Base-by-base conservation (phyloP, 2,329 filamentous ascomycete species). In the Aspergillus viridinutans region DNA sequence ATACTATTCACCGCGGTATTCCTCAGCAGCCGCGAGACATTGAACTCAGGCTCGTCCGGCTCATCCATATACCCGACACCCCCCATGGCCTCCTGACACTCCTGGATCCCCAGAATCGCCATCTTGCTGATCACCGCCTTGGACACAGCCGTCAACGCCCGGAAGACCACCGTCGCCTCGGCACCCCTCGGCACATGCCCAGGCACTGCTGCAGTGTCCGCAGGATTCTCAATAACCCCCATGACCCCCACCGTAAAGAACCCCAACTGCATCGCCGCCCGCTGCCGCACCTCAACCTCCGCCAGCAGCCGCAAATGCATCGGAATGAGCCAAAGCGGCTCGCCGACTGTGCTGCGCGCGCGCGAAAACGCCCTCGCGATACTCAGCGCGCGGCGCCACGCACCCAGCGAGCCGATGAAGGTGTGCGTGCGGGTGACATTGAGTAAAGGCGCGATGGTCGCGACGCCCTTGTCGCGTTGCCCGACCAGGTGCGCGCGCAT, bases 401-500 rank as follows among this genome's bases (percentile, higher is more conserved):
- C 67, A 2, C 69, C 64, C 5, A 76, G 64, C 1, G 72, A 70
- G 1, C 71, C 72, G 35, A 75, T 59, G 4, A 76, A 76, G 3
- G 76, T 78, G 50, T 78, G 73, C 12, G 76, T 66, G 29, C 77
- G 69, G 2, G 77, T 94, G 61, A 91, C 83, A 57, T 85, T 90
- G 7, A 92, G 76, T 14, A 92, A 77, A 1, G 84, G 84, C 42
- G 82, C 80, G 57, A 92, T 89, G 63, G 89, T 86, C 25, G 83
- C 81, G 29, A 90, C 81, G 1, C 89, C 89, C 43, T 82, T 74
- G 1, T 88, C 88, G 60, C 88, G 81, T 3, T 80, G 74, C 5
- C 89, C 89, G 28, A 92, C 74, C 5, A 90, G 77, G 78, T 86
- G 86, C 3, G 77, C 86, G 2, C 86, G 81, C 78, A 84, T 84